Evolutionary conservation across 257 asterid species (phyloP).

Genomic region (Hygrophila difformis): DNA sequence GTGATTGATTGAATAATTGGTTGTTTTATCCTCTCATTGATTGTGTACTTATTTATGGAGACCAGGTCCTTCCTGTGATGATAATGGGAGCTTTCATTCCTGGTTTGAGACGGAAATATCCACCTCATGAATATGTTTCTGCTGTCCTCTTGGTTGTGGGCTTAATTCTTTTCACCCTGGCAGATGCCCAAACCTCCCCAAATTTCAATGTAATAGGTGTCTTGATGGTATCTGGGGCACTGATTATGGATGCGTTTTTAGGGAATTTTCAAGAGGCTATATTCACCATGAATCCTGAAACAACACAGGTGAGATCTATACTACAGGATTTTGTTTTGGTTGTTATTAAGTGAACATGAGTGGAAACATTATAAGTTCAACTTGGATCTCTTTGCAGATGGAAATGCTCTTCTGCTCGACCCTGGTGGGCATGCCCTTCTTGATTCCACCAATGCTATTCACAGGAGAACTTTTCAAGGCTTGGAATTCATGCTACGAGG

Average conservation of each 20-base stretch:
- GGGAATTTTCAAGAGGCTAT: slow-evolving; percentile 95
- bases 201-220: slow-evolving; percentile 80
- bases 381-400: slow-evolving; percentile 32
- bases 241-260: slow-evolving; percentile 75
- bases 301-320: slow-evolving; percentile 54
- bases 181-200: slow-evolving; percentile 86
- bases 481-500: slow-evolving; percentile 80
- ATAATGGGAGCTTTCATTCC: slow-evolving; percentile 97
- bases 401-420: slow-evolving; percentile 98
- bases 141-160: slow-evolving; percentile 81
- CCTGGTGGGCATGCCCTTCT: slow-evolving; percentile 91
- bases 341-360: neutral
- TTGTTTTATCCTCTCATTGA: neutral
- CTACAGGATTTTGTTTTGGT: slow-evolving; percentile 2
- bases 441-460: slow-evolving; percentile 79
- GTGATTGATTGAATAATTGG: neutral
- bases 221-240: slow-evolving; percentile 74
- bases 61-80: slow-evolving; percentile 91
- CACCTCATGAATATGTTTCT: slow-evolving; percentile 71
- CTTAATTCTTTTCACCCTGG: slow-evolving; percentile 80
- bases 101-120: slow-evolving; percentile 77
- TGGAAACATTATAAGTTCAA: neutral
- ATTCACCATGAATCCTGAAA: slow-evolving; percentile 75
- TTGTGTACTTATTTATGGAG: neutral
- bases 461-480: slow-evolving; percentile 80